phyloP scores from a whole-genome alignment of 2,329 filamentous ascomycete species.

The Fusarium proliferatum region DNA sequence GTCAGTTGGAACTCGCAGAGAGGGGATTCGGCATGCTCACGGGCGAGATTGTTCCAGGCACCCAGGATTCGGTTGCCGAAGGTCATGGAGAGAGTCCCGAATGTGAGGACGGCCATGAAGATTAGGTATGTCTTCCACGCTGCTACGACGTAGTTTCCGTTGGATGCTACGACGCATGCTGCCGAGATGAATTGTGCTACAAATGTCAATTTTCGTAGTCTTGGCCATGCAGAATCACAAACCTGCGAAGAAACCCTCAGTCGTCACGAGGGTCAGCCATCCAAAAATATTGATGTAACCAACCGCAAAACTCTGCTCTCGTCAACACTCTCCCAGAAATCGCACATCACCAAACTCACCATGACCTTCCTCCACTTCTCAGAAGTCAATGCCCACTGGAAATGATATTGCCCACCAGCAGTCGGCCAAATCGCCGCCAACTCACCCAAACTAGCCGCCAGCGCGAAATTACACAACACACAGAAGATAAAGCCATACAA shows the following conservation, averaged over 20 bases:
- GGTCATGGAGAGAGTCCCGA: constrained; percentile 49
- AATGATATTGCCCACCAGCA: constrained; percentile 60
- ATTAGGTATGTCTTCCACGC: constrained; percentile 56
- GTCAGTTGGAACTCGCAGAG: accelerated
- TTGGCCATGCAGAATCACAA: accelerated
- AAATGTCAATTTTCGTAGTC: neutral
- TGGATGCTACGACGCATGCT: constrained; percentile 54
- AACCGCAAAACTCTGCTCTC: constrained; percentile 53
- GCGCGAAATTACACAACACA: constrained; percentile 56
- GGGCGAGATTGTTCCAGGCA: constrained; percentile 55
- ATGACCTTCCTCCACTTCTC: constrained; percentile 52
- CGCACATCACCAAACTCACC: constrained; percentile 35
- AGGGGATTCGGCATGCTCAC: constrained; percentile 31
- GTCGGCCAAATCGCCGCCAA: constrained; percentile 59
- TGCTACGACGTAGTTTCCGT: constrained; percentile 51
- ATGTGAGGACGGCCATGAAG: constrained; percentile 47
- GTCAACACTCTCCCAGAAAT: accelerated
- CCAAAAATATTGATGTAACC: constrained; percentile 58
- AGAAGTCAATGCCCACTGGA: constrained; percentile 54
- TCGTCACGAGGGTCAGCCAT: constrained; percentile 58
- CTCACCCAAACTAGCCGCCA: constrained; percentile 57
- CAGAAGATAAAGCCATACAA: constrained; percentile 60
- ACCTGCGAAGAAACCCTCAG: constrained; percentile 57
- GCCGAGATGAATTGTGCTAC: constrained; percentile 58
- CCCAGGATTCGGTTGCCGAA: constrained; percentile 56